Evolutionary conservation across 768 basidiomycete species (phyloP).

Genomic region (Cantharellus anzutake): DNA sequence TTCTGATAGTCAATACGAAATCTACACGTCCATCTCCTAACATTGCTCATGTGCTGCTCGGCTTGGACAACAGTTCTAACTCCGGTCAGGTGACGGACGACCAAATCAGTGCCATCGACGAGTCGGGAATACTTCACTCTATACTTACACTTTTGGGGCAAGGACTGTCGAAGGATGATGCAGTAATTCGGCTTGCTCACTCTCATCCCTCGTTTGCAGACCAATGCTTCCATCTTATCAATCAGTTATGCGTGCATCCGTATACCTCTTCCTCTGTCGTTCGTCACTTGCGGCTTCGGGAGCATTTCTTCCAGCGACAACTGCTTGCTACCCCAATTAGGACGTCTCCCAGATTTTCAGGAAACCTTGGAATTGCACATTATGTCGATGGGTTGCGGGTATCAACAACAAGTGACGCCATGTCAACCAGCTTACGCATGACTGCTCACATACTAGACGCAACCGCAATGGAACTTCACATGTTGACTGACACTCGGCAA

Average conservation of each 20-base stretch:
- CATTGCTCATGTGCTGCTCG: constrained; percentile 67
- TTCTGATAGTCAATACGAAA: constrained; percentile 65
- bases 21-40: constrained; percentile 49
- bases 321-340: constrained; percentile 44
- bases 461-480: constrained; percentile 73
- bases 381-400: constrained; percentile 57
- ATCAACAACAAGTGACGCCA: constrained; percentile 41
- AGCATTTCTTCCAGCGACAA: constrained; percentile 80
- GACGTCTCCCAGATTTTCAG: constrained; percentile 30
- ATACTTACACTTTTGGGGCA: constrained; percentile 57
- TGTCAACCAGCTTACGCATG: constrained; percentile 61
- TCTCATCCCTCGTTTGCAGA: constrained; percentile 60
- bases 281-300: constrained; percentile 69
- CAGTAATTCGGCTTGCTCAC: constrained; percentile 11
- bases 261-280: constrained; percentile 63
- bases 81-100: constrained; percentile 52
- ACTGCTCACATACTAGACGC: constrained; percentile 75
- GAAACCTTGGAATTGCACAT: constrained; percentile 34
- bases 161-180: constrained; percentile 42
- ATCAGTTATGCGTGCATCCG: constrained; percentile 76
- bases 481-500: constrained; percentile 62
- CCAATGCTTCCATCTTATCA: constrained; percentile 61
- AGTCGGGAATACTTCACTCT: constrained; percentile 57
- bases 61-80: constrained; percentile 38
- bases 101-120: constrained; percentile 53